Percentiles rank a stretch among this genome's conserved stretches.
Conservation (phyloP, 306 rosid genomes). For the Acacia melanoxylon region DNA sequence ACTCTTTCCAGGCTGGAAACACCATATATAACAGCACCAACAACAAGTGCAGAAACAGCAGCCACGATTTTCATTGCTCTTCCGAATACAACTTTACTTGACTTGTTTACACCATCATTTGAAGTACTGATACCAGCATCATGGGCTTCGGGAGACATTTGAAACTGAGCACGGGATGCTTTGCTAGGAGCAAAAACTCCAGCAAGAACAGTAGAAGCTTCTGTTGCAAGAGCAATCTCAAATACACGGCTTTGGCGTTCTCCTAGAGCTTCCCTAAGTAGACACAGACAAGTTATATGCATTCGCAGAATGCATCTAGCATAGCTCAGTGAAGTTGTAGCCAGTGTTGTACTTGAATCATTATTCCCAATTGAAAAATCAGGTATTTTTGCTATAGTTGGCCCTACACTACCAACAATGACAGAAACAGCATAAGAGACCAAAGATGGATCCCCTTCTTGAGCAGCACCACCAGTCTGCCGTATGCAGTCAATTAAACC, state of each 20-base stretch:
- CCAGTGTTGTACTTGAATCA: slow-evolving; percentile 45
- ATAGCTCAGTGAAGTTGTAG: slow-evolving; percentile 56
- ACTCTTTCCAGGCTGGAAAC: slow-evolving; percentile 87
- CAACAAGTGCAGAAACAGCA: slow-evolving; percentile 84
- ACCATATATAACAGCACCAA: slow-evolving; percentile 82
- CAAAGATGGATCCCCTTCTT: slow-evolving; percentile 97
- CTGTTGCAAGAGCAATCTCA: slow-evolving; percentile 95
- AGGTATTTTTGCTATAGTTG: slow-evolving; percentile 57
- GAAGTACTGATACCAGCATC: slow-evolving; percentile 53
- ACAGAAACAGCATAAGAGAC: slow-evolving; percentile 92
- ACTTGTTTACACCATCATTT: slow-evolving; percentile 41
- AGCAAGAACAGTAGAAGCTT: slow-evolving; percentile 80
- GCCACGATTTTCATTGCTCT: slow-evolving; percentile 78
- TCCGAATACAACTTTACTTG: slow-evolving; percentile 47
- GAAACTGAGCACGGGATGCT: slow-evolving; percentile 84
- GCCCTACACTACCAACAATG: slow-evolving; percentile 73
- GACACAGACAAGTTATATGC: slow-evolving; percentile 75
- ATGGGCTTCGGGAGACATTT: slow-evolving; percentile 71
- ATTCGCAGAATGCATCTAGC: slow-evolving; percentile 73
- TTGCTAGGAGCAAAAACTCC: slow-evolving; percentile 73
- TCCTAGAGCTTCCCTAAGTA: slow-evolving; percentile 97
- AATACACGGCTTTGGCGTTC: slow-evolving; percentile 95
- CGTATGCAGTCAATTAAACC: slow-evolving; percentile 83
- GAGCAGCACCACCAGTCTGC: slow-evolving; percentile 99
- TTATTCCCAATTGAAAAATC: slow-evolving; percentile 64